Evolutionary conservation across 2,329 filamentous ascomycete genomes (phyloP).

Genomic region (Penicillium sp.): DNA sequence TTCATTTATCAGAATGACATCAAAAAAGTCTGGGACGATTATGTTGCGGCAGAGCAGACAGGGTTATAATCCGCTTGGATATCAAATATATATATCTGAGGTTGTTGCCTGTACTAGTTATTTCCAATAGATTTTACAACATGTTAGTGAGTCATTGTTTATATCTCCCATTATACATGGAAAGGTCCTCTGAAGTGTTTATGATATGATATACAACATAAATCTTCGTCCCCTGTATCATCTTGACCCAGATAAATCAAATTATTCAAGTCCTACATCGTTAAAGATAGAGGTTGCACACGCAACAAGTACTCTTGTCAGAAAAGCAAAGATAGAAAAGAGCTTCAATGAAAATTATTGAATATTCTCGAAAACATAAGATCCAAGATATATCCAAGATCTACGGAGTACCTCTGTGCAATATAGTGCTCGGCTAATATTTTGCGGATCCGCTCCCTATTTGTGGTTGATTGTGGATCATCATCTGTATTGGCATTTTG

Average conservation of each 20-base stretch:
- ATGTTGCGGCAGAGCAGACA: neutral
- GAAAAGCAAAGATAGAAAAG: slow-evolving; percentile 30
- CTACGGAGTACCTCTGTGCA: neutral
- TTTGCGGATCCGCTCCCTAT: slow-evolving; percentile 49
- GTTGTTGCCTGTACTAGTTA: neutral
- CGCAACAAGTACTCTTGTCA: neutral
- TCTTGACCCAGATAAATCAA: neutral
- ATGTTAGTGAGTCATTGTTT: slow-evolving; percentile 6
- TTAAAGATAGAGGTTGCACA: neutral
- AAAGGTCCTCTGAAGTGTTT: no score
- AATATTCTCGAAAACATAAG: slow-evolving; percentile 53
- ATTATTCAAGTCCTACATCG: slow-evolving; percentile 55
- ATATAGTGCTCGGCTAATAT: slow-evolving; percentile 2
- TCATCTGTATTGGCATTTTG: slow-evolving; percentile 53
- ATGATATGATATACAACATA: neutral
- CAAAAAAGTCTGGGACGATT: slow-evolving; percentile 36
- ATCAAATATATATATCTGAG: neutral
- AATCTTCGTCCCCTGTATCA: slow-evolving; percentile 46
- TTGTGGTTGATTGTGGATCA: slow-evolving; percentile 56
- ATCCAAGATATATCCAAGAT: slow-evolving; percentile 14
- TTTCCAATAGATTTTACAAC: no score
- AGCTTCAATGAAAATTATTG: slow-evolving; percentile 58
- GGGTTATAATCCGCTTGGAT: neutral
- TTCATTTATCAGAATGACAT: slow-evolving; percentile 49
- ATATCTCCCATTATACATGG: no score